Percentiles rank a stretch among this genome's conserved stretches.
These are phyloP conservation scores for Catenaria anguillulae DNA, from an alignment of 371 early-diverging fungal species.

Conservation along the genomic window DNA sequence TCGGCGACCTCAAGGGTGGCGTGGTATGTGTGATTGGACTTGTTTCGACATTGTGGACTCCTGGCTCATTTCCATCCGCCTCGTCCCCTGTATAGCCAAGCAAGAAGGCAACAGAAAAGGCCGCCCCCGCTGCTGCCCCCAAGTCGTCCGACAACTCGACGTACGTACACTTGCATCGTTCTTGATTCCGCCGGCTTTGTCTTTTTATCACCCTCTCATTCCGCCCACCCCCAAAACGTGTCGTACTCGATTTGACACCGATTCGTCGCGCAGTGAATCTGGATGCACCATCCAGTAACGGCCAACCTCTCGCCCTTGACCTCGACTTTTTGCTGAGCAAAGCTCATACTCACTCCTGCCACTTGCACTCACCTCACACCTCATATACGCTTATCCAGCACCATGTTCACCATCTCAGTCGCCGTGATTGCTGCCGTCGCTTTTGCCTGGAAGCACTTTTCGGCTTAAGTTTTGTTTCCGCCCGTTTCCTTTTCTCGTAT, in stretches of 20 bases:
- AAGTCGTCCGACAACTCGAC: background rate
- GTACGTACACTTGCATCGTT: background rate
- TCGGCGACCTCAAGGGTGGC: constrained; percentile 52
- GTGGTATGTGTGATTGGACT: background rate
- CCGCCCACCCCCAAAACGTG: too few relatives aligned
- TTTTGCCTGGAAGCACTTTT: background rate
- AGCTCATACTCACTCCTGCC: too few relatives aligned
- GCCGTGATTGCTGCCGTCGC: background rate
- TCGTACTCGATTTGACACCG: background rate
- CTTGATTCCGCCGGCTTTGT: background rate
- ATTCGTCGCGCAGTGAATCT: background rate
- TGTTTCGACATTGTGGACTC: background rate
- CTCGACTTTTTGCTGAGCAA: background rate
- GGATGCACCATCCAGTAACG: background rate
- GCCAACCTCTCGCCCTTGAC: background rate
- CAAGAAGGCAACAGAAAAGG: background rate
- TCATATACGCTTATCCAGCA: too few relatives aligned
- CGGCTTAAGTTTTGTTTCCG: background rate
- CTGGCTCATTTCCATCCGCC: background rate
- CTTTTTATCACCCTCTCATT: background rate
- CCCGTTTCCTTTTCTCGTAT: too few relatives aligned
- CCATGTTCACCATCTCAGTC: background rate
- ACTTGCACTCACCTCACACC: too few relatives aligned
- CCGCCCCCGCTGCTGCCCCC: background rate
- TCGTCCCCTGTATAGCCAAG: background rate